A percentile compares a stretch with the other conserved stretches of the same genome.
Evolutionary conservation across 2,329 filamentous ascomycete species (phyloP).

Genomic region (Aspergillus unguis): DNA sequence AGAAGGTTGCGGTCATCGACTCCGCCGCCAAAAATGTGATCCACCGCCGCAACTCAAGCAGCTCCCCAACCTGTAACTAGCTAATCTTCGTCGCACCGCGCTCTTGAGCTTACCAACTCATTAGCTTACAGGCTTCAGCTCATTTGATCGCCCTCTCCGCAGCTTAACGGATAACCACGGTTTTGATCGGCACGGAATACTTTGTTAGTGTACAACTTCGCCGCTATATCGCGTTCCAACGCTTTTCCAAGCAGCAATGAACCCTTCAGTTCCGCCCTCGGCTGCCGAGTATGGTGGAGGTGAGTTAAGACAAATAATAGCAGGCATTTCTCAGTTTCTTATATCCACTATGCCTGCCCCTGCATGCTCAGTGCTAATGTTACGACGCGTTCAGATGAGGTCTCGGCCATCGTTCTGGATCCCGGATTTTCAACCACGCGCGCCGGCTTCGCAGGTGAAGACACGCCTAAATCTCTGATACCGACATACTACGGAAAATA

Average conservation of each 20-base stretch:
- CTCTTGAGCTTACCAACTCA: neutral
- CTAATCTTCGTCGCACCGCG: neutral
- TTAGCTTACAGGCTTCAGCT: neutral
- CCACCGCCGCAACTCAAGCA: constrained; percentile 2
- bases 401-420: constrained; percentile 94
- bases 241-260: constrained; percentile 29
- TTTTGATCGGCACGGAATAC: neutral
- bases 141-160: neutral
- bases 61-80: neutral
- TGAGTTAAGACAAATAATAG: constrained; percentile 28
- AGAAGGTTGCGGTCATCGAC: constrained; percentile 6
- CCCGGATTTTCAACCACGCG: constrained; percentile 87
- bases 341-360: neutral
- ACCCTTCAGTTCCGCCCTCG: constrained; percentile 44
- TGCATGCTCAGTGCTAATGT: constrained; percentile 7
- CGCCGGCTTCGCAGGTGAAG: constrained; percentile 95
- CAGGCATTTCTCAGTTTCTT: constrained; percentile 5
- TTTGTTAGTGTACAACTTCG: neutral
- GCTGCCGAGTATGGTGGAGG: constrained; percentile 50
- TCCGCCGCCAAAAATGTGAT: neutral
- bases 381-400: constrained; percentile 67
- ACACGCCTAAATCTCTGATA: constrained; percentile 88
- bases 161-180: neutral
- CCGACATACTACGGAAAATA: constrained; percentile 81
- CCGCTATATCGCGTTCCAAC: neutral